Conservation (phyloP, 805 yeast species). For the Suhomyces pyralidae region DNA sequence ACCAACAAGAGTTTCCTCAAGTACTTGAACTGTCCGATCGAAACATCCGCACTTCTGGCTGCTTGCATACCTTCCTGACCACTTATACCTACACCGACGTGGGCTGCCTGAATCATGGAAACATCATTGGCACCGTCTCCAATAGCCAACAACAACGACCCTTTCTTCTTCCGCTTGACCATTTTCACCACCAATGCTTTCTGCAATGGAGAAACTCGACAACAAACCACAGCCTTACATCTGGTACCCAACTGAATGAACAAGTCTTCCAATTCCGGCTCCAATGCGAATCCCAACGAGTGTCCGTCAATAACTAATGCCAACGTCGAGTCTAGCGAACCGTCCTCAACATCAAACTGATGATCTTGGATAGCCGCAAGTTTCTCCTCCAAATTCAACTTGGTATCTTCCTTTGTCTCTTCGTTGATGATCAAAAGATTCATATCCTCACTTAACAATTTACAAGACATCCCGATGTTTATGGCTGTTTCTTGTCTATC, state of each 20-base stretch:
- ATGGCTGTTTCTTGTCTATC: conserved; percentile 98
- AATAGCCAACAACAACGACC: conserved; percentile 78
- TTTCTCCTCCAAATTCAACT: conserved; percentile 69
- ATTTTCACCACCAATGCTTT: conserved; percentile 94
- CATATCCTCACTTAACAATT: conserved; percentile 92
- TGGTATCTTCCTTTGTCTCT: conserved; percentile 73
- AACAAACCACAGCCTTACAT: conserved; percentile 95
- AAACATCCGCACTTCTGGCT: conserved; percentile 95
- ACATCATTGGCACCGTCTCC: conserved; percentile 99
- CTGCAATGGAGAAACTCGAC: conserved; percentile 96
- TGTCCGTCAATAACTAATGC: conserved; percentile 95
- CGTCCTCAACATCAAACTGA: conserved; percentile 63
- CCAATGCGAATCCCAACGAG: conserved; percentile 82
- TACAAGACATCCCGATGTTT: conserved; percentile 98
- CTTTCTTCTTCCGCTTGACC: conserved; percentile 75
- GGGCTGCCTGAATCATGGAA: conserved; percentile 98
- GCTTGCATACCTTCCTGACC: conserved; percentile 99
- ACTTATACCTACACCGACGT: conserved; percentile 97
- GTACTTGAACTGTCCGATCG: conserved; percentile 92
- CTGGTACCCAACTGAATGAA: conserved; percentile 75
- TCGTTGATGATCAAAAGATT: conserved; percentile 86
- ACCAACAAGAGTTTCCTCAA: conserved; percentile 80
- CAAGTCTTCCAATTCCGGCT: conserved; percentile 71
- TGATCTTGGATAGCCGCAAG: conserved; percentile 68
- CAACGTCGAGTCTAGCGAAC: conserved; percentile 55